phyloP scores from a whole-genome alignment of 495 filamentous ascomycete genomes.

The Peziza echinospora region DNA sequence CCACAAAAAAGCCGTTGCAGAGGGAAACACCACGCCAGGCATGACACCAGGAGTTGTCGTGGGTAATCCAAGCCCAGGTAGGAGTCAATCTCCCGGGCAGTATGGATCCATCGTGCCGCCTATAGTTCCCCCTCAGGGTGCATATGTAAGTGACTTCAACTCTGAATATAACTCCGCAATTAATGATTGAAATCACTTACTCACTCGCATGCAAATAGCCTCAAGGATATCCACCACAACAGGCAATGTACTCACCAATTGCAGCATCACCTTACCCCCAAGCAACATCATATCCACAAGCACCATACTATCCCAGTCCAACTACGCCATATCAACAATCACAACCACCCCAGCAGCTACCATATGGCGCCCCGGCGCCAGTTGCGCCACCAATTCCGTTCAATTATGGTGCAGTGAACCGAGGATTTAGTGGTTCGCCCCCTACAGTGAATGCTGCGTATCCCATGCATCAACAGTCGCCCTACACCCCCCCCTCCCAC shows the following conservation, averaged over 20 bases:
- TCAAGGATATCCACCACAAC: conserved; percentile 12
- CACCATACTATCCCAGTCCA: not conserved
- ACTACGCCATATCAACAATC: conserved; percentile 1
- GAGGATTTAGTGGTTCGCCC: conserved; percentile 1
- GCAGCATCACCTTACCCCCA: conserved; percentile 3
- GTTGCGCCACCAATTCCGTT: conserved; percentile 3
- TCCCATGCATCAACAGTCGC: conserved; percentile 1
- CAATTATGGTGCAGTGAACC: conserved; percentile 4
- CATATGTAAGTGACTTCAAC: conserved; percentile 16
- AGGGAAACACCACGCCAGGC: conserved; percentile 6
- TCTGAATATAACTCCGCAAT: too few relatives aligned
- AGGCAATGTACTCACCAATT: conserved; percentile 12
- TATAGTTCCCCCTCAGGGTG: conserved; percentile 10
- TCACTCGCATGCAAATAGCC: too few relatives aligned
- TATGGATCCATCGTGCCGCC: conserved; percentile 14
- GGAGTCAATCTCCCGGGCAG: conserved; percentile 16
- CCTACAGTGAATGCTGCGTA: conserved; percentile 8
- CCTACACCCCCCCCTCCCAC: conserved; percentile 10
- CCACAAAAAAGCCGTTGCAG: conserved; percentile 30
- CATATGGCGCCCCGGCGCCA: conserved; percentile 14
- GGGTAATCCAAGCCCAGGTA: conserved; percentile 10
- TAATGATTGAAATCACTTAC: too few relatives aligned
- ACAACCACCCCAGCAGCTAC: conserved; percentile 1
- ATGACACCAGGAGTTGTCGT: conserved; percentile 2
- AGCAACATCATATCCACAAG: not conserved